Evolutionary conservation across 306 rosid species (phyloP).

Genomic region (Nissolia schottii): DNA sequence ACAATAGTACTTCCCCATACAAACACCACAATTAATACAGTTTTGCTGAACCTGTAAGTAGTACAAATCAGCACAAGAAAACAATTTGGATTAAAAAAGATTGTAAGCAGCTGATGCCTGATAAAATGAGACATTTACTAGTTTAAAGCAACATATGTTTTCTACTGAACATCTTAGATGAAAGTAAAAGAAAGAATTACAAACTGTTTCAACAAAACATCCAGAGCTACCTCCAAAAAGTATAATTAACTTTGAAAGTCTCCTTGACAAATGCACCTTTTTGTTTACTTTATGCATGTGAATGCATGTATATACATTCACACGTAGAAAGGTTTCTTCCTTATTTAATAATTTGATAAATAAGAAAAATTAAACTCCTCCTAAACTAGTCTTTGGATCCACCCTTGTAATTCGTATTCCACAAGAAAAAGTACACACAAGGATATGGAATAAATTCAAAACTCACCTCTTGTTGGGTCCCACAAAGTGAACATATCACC

Average conservation of each 20-base stretch:
- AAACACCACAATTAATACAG: constrained; percentile 81
- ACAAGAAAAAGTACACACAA: not conserved
- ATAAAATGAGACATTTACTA: not conserved
- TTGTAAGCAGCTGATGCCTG: not conserved
- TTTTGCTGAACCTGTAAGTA: constrained; percentile 64
- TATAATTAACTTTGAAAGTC: not conserved
- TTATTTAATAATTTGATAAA: not conserved
- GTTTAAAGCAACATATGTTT: not conserved
- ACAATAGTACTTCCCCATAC: constrained; percentile 90
- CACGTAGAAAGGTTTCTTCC: not conserved
- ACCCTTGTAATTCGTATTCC: not conserved
- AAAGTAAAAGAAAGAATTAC: not conserved
- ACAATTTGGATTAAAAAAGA: not conserved
- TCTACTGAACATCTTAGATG: not conserved
- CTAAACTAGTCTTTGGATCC: not conserved
- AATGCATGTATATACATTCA: not conserved
- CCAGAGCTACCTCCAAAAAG: not conserved
- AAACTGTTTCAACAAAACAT: not conserved
- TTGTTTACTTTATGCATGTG: not conserved
- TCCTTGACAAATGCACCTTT: not conserved
- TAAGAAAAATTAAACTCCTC: not conserved
- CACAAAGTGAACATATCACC: constrained; percentile 85
- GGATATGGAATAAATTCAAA: constrained; percentile 7
- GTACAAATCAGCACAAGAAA: not conserved
- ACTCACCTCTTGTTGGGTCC: constrained; percentile 84